Evolutionary conservation across 768 basidiomycete species (phyloP).

Genomic region (Leccinum olivaceopallidum): DNA sequence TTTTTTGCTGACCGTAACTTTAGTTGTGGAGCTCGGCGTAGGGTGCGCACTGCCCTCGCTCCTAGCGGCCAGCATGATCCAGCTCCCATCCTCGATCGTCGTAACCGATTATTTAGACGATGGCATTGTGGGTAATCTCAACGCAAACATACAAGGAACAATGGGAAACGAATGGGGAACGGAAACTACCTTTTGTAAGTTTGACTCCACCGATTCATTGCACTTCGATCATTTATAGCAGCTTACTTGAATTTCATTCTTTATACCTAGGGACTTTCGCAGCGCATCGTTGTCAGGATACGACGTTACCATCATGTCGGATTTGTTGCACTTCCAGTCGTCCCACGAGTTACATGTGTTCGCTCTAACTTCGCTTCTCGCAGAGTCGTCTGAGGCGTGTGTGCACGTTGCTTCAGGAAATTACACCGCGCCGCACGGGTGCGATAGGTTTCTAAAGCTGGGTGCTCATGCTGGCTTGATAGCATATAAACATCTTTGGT

Average conservation of each 20-base stretch:
- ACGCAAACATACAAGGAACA: conserved; percentile 56
- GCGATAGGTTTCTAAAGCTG: conserved; percentile 49
- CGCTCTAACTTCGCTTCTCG: conserved; percentile 52
- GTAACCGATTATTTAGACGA: conserved; percentile 72
- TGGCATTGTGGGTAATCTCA: conserved; percentile 56
- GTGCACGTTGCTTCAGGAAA: conserved; percentile 65
- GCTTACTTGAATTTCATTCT: neutral
- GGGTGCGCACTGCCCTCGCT: conserved; percentile 70
- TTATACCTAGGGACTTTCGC: conserved; percentile 18
- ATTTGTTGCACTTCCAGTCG: conserved; percentile 67
- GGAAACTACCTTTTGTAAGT: conserved; percentile 52
- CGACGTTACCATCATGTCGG: conserved; percentile 66
- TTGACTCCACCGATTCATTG: neutral
- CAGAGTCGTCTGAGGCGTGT: conserved; percentile 39
- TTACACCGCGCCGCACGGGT: conserved; percentile 55
- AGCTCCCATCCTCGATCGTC: conserved; percentile 54
- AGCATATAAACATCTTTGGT: neutral
- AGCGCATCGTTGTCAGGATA: conserved; percentile 35
- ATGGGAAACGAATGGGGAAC: conserved; percentile 67
- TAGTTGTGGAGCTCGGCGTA: conserved; percentile 73
- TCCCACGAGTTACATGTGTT: conserved; percentile 58
- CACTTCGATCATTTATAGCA: neutral
- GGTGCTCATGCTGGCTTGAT: neutral
- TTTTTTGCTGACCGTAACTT: neutral
- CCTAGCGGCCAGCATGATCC: conserved; percentile 46